These are phyloP conservation scores for Beauveria caledonica DNA, from an alignment of 2,329 filamentous ascomycete genomes.

Conservation along the genomic window DNA sequence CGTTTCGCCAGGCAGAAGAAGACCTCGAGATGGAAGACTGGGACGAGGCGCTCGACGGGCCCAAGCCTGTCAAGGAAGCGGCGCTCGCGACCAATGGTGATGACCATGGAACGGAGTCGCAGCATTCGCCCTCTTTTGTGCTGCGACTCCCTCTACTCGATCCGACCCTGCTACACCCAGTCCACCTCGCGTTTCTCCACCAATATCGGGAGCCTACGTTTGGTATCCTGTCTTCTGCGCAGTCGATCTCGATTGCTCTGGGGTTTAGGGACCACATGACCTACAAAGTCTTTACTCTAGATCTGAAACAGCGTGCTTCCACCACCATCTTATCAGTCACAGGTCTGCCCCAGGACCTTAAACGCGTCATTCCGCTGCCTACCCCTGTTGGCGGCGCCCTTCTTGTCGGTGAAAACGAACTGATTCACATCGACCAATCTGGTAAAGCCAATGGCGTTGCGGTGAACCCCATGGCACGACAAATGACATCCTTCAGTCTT, in stretches of 20 bases:
- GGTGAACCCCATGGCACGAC: constrained; percentile 82
- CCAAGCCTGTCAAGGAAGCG: constrained; percentile 43
- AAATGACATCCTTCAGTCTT: constrained; percentile 75
- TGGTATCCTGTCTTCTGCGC: constrained; percentile 77
- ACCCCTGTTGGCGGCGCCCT: constrained; percentile 82
- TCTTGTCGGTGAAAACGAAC: constrained; percentile 77
- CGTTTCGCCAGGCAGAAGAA: constrained; percentile 78
- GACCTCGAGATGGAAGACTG: constrained; percentile 89
- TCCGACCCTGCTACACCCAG: constrained; percentile 75
- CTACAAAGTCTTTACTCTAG: constrained; percentile 92
- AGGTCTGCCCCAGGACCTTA: constrained; percentile 79
- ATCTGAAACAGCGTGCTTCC: constrained; percentile 85
- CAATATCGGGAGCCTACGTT: constrained; percentile 98
- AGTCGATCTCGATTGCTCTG: constrained; percentile 65
- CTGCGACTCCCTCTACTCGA: constrained; percentile 84
- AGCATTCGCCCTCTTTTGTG: constrained; percentile 88
- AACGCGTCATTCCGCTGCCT: constrained; percentile 72
- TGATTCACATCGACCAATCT: constrained; percentile 93
- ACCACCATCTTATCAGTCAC: constrained; percentile 85
- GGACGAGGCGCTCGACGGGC: constrained; percentile 72
- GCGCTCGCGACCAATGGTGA: constrained; percentile 27
- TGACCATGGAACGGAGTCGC: constrained; percentile 42
- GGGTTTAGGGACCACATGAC: constrained; percentile 78
- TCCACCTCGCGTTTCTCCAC: constrained; percentile 87
- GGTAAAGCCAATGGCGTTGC: constrained; percentile 89